phyloP scores from a whole-genome alignment of 768 basidiomycete genomes.

The Pholiota molesta region DNA sequence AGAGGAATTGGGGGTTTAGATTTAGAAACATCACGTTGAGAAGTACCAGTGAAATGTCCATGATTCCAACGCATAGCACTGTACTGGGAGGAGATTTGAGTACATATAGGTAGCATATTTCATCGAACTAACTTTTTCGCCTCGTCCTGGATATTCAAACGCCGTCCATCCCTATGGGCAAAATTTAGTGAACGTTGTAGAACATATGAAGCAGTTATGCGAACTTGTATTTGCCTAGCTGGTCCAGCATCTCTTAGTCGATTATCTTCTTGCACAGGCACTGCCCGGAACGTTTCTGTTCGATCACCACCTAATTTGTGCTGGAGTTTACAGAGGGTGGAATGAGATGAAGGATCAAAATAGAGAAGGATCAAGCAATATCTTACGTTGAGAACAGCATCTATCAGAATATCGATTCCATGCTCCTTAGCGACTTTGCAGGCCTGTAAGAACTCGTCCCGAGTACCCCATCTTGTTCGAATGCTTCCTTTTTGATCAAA shows the following conservation, averaged over 20 bases:
- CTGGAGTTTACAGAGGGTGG: conserved; percentile 36
- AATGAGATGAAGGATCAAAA: conserved; percentile 5
- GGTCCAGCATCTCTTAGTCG: conserved; percentile 63
- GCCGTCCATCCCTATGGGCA: conserved; percentile 75
- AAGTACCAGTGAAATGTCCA: conserved; percentile 78
- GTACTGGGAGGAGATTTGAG: conserved; percentile 48
- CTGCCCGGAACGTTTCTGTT: conserved; percentile 66
- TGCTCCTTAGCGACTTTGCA: conserved; percentile 67
- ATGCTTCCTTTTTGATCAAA: conserved; percentile 75
- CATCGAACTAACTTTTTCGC: conserved; percentile 54
- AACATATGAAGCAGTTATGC: conserved; percentile 11
- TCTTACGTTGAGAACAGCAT: conserved; percentile 86
- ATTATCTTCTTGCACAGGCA: conserved; percentile 71
- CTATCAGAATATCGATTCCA: conserved; percentile 78
- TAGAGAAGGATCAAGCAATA: conserved; percentile 1
- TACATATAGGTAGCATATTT: background rate
- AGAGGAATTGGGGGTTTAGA: background rate
- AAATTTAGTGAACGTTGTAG: background rate
- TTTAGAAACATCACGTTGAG: conserved; percentile 4
- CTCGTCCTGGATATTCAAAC: conserved; percentile 82
- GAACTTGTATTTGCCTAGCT: conserved; percentile 67
- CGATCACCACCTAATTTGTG: conserved; percentile 88
- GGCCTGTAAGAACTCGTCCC: conserved; percentile 73
- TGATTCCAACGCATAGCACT: conserved; percentile 74
- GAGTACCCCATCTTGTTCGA: conserved; percentile 86